Percentiles rank a stretch among this genome's conserved stretches.
Evolutionary conservation across 306 rosid genomes (phyloP).

Genomic region (Cyclanthera cordifolia): DNA sequence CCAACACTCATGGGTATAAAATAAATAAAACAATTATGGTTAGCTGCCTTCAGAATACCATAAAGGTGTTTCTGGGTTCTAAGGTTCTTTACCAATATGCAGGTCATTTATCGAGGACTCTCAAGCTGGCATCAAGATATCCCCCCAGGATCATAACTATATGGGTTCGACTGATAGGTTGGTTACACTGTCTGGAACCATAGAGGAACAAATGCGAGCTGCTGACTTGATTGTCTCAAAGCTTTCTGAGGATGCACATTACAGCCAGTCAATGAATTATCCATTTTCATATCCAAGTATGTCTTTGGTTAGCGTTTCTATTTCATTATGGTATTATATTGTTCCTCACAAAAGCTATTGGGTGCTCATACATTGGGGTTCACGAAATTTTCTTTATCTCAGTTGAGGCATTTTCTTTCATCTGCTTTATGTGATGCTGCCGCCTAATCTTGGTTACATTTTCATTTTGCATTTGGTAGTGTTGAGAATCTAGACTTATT

Average conservation of each 20-base stretch:
- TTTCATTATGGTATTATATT: slow-evolving; percentile 1
- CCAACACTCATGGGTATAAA: too few relatives aligned
- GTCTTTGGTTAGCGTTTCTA: slow-evolving; percentile 16
- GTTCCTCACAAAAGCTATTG: neutral
- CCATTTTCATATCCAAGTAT: slow-evolving; percentile 93
- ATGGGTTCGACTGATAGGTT: slow-evolving; percentile 88
- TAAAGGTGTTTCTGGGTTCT: neutral
- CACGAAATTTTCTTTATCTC: neutral
- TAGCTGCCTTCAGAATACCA: neutral
- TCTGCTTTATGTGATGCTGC: neutral
- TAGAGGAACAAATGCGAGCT: slow-evolving; percentile 90
- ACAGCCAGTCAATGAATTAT: slow-evolving; percentile 75
- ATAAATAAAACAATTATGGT: too few relatives aligned
- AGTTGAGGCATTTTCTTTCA: neutral
- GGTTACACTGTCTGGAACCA: slow-evolving; percentile 77
- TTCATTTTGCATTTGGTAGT: neutral
- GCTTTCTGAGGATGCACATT: slow-evolving; percentile 88
- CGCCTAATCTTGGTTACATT: neutral
- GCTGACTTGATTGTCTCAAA: slow-evolving; percentile 78
- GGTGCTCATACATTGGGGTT: neutral
- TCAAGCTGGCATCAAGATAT: slow-evolving; percentile 94
- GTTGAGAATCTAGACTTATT: neutral
- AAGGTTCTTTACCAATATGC: slow-evolving; percentile 19
- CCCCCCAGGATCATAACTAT: slow-evolving; percentile 94
- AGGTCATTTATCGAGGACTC: slow-evolving; percentile 98